A percentile compares a stretch with the other conserved stretches of the same genome.
phyloP scores from a whole-genome alignment of 768 basidiomycete genomes.

The Ephemerocybe angulata region DNA sequence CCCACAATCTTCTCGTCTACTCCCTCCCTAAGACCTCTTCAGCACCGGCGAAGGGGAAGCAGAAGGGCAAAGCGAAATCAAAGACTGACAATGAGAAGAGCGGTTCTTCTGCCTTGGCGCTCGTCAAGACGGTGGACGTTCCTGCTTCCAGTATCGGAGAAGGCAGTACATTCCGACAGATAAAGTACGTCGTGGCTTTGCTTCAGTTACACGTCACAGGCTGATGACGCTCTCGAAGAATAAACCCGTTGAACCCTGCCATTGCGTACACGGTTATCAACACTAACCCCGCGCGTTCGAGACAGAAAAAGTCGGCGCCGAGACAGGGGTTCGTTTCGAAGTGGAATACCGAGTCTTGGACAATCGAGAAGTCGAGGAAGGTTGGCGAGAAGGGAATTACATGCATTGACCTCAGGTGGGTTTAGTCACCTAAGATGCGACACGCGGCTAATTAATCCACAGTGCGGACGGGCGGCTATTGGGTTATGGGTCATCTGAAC shows the following conservation, averaged over 20 bases:
- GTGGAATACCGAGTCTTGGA: conserved; percentile 75
- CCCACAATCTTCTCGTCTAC: conserved; percentile 61
- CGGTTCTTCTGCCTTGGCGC: conserved; percentile 27
- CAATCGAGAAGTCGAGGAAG: conserved; percentile 60
- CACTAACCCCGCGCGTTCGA: conserved; percentile 54
- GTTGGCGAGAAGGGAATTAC: conserved; percentile 79
- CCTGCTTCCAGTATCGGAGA: conserved; percentile 47
- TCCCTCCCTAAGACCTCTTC: conserved; percentile 37
- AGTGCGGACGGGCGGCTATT: conserved; percentile 81
- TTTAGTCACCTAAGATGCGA: conserved; percentile 3
- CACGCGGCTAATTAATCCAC: conserved; percentile 8
- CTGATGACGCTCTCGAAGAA: conserved; percentile 33
- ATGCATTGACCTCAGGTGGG: conserved; percentile 84
- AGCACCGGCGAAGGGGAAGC: conserved; percentile 38
- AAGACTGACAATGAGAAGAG: conserved; percentile 13
- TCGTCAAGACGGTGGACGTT: conserved; percentile 50
- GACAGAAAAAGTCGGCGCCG: conserved; percentile 48
- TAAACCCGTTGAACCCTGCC: conserved; percentile 48
- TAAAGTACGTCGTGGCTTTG: conserved; percentile 36
- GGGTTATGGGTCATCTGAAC: conserved; percentile 85
- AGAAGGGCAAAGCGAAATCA: conserved; percentile 30
- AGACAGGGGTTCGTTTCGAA: conserved; percentile 63
- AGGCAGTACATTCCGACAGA: conserved; percentile 62
- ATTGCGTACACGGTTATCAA: conserved; percentile 73
- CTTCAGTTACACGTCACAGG: background rate